Conservation (phyloP, 163 green algal genomes). For the Volvox carteri region DNA sequence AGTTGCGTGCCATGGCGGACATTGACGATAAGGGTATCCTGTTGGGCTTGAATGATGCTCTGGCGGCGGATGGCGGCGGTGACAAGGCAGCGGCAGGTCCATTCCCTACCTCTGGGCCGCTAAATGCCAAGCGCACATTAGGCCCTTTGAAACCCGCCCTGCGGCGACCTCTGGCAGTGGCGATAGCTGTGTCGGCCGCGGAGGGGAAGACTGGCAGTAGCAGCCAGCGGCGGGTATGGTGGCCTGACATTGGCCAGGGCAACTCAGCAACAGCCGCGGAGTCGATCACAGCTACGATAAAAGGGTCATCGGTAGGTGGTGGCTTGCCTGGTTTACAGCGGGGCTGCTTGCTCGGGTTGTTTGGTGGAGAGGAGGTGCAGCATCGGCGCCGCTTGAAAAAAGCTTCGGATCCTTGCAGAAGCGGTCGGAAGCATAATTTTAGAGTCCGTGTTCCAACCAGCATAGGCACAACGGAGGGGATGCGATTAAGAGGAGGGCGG, state of each 20-base stretch:
- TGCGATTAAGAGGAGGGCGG: too few species aligned
- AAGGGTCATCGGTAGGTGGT: too few species aligned
- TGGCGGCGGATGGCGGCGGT: slow-evolving; percentile 14
- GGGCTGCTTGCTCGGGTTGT: too few species aligned
- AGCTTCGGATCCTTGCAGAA: too few species aligned
- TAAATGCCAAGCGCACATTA: not conserved
- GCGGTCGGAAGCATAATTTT: too few species aligned
- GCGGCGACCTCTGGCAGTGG: not conserved
- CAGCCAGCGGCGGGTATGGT: not conserved
- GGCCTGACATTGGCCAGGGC: slow-evolving; percentile 10
- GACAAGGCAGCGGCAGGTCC: not conserved
- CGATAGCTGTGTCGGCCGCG: not conserved
- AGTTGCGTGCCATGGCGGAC: not conserved
- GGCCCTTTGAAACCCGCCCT: not conserved
- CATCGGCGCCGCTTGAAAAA: too few species aligned
- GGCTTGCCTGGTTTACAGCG: too few species aligned
- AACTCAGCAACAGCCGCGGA: not conserved
- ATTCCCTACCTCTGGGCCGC: not conserved
- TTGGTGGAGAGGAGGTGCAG: too few species aligned
- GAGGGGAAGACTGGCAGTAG: not conserved
- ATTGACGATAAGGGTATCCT: slow-evolving; percentile 26
- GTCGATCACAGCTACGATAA: too few species aligned
- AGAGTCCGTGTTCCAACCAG: too few species aligned
- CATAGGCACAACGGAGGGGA: too few species aligned
- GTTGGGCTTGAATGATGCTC: not conserved